Percentiles rank a stretch among this genome's conserved stretches.
Evolutionary conservation across 202 grass and related monocot genomes (phyloP).

Genomic region (Panicum hallii): DNA sequence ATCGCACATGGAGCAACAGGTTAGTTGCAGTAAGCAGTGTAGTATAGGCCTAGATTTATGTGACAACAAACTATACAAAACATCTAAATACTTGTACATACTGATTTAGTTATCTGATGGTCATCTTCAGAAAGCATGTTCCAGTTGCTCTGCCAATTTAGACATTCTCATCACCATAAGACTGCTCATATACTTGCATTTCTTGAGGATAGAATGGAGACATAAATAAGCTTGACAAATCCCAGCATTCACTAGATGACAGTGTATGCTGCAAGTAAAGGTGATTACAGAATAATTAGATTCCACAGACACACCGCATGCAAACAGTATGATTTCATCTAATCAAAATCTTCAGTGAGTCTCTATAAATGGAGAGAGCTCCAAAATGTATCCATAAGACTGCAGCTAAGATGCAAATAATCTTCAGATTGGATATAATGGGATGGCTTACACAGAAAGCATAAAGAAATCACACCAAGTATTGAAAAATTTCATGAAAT

Average conservation of each 20-base stretch:
- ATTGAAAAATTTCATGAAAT: background rate
- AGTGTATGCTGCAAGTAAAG: conserved; percentile 54
- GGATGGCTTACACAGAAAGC: background rate
- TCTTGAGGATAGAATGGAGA: conserved; percentile 50
- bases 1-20: conserved; percentile 14
- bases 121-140: conserved; percentile 36
- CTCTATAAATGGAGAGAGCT: background rate
- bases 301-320: conserved; percentile 10
- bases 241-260: conserved; percentile 47
- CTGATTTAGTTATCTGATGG: conserved; percentile 27
- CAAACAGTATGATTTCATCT: background rate
- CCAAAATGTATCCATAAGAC: conserved; percentile 10
- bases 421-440: background rate
- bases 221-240: conserved; percentile 47
- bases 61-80: background rate
- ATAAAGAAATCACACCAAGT: background rate
- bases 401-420: conserved; percentile 3
- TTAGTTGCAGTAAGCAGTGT: background rate
- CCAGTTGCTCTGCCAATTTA: conserved; percentile 54
- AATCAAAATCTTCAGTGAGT: no score
- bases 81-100: conserved; percentile 24
- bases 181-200: conserved; percentile 45
- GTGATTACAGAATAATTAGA: conserved; percentile 11
- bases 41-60: background rate
- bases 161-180: conserved; percentile 44